Conservation (phyloP, 208 protist species). For the Wallacemonas sp. region DNA sequence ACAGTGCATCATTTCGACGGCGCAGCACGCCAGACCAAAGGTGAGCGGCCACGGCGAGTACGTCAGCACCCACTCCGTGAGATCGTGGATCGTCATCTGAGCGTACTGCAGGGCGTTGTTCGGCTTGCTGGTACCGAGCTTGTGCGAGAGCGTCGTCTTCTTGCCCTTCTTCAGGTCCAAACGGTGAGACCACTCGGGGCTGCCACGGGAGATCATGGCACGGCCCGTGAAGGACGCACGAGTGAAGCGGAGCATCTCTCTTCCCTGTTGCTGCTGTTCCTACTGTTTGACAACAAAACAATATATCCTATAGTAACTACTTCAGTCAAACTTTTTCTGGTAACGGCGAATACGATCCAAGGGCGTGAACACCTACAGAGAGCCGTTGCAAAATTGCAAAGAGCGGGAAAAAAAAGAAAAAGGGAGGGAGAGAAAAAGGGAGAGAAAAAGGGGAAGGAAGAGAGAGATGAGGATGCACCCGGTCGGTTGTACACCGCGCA, state of each 20-base stretch:
- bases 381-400: background rate
- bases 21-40: slow-evolving; percentile 97
- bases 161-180: slow-evolving; percentile 90
- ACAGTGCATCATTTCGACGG: slow-evolving; percentile 98
- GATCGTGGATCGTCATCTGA: slow-evolving; percentile 90
- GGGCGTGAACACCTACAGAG: background rate
- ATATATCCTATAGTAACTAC: too few relatives aligned
- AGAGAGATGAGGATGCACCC: background rate
- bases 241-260: slow-evolving; percentile 70
- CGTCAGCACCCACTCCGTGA: slow-evolving; percentile 89
- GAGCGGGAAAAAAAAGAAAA: slow-evolving; percentile 14
- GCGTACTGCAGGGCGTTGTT: slow-evolving; percentile 93
- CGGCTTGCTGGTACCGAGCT: slow-evolving; percentile 90
- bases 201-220: slow-evolving; percentile 91
- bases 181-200: slow-evolving; percentile 90
- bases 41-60: slow-evolving; percentile 98
- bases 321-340: too few relatives aligned
- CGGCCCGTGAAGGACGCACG: slow-evolving; percentile 64
- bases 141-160: slow-evolving; percentile 87
- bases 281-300: background rate
- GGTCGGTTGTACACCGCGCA: too few relatives aligned
- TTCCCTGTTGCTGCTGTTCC: background rate
- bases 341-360: too few relatives aligned
- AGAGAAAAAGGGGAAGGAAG: background rate
- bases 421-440: slow-evolving; percentile 8